phyloP scores from a whole-genome alignment of 331 rosid species.

The Phaseolus coccineus region DNA sequence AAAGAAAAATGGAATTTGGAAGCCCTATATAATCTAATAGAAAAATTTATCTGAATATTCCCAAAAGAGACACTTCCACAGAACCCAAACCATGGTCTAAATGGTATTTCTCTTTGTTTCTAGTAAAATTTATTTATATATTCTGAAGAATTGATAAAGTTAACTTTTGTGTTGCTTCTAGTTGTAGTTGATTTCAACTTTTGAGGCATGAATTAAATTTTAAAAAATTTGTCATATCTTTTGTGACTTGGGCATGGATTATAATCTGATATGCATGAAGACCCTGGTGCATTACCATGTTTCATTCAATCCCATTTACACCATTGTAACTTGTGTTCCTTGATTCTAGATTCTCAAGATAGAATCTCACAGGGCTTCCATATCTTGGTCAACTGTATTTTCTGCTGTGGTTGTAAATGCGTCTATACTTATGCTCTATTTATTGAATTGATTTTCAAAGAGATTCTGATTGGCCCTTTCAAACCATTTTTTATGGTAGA shows the following conservation, averaged over 20 bases:
- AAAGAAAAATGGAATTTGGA: background rate
- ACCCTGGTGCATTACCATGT: background rate
- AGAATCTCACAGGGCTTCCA: background rate
- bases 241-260: background rate
- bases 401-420: slow-evolving; percentile 1
- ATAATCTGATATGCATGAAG: background rate
- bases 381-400: background rate
- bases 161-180: background rate
- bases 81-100: background rate
- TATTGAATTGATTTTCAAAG: background rate
- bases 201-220: background rate
- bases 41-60: slow-evolving; percentile 13
- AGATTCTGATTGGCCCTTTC: background rate
- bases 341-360: background rate
- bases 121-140: background rate
- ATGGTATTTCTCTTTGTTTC: too few species aligned
- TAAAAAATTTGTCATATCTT: background rate
- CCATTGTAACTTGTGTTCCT: background rate
- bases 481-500: slow-evolving; percentile 3
- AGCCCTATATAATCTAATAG: background rate
- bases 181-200: slow-evolving; percentile 5
- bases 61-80: background rate
- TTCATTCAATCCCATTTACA: background rate
- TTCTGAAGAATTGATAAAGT: background rate
- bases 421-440: slow-evolving; percentile 4